These are phyloP conservation scores for Lasiodiplodia sp. DNA, from an alignment of 2,329 filamentous ascomycete genomes.

Conservation along the genomic window DNA sequence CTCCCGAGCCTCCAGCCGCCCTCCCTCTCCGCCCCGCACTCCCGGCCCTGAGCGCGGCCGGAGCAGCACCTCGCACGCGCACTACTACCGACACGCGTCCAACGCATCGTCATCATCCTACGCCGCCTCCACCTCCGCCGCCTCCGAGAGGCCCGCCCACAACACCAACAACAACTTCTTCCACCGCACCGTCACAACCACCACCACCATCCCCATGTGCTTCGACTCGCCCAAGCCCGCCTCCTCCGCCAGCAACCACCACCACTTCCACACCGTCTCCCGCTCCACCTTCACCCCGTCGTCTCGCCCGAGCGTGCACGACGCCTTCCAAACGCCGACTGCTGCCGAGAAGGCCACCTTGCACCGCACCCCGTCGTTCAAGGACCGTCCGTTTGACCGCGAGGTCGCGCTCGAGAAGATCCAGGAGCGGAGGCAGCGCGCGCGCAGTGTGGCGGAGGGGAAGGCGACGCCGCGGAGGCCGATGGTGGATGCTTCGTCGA, in stretches of 20 bases:
- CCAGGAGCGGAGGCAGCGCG: slow-evolving; percentile 73
- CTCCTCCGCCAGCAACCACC: slow-evolving; percentile 14
- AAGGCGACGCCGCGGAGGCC: slow-evolving; percentile 67
- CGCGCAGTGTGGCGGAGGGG: slow-evolving; percentile 71
- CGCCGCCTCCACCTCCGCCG: slow-evolving; percentile 31
- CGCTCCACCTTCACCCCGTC: slow-evolving; percentile 32
- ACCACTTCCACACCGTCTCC: slow-evolving; percentile 25
- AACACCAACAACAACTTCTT: slow-evolving; percentile 29
- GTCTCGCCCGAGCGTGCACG: slow-evolving; percentile 36
- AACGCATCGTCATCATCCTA: slow-evolving; percentile 2
- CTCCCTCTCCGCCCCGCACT: slow-evolving; percentile 34
- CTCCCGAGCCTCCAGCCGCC: slow-evolving; percentile 16
- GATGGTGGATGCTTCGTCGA: slow-evolving; percentile 60
- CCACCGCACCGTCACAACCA: slow-evolving; percentile 55
- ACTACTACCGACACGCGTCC: background rate
- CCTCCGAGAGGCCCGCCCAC: background rate
- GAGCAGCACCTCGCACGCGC: slow-evolving; percentile 32
- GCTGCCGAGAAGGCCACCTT: slow-evolving; percentile 34
- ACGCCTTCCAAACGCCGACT: slow-evolving; percentile 38
- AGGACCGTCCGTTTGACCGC: slow-evolving; percentile 56
- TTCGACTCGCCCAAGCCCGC: slow-evolving; percentile 51
- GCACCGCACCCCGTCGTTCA: slow-evolving; percentile 38
- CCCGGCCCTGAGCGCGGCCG: slow-evolving; percentile 33
- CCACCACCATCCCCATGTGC: slow-evolving; percentile 56
- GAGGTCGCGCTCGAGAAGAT: slow-evolving; percentile 80